phyloP scores from a whole-genome alignment of 257 asterid genomes.

The Solanum lycopersicoides region DNA sequence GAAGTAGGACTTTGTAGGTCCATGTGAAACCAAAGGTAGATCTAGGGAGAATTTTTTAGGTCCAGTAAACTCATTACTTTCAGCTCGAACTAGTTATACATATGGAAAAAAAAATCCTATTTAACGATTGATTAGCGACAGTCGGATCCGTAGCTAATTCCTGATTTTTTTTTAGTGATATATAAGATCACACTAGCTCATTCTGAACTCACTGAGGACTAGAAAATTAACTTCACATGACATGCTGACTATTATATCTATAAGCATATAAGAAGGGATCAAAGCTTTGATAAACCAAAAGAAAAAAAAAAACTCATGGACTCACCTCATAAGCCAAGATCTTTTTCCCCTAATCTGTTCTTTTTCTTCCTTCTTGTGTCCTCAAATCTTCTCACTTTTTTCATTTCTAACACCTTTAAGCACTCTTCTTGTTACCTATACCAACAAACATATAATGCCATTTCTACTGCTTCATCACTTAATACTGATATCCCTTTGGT shows the following conservation, averaged over 20 bases:
- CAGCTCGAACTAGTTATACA: background rate
- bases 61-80: background rate
- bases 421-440: constrained; percentile 26
- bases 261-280: background rate
- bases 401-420: constrained; percentile 31
- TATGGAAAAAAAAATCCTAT: background rate
- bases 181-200: background rate
- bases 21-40: background rate
- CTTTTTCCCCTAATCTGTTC: constrained; percentile 21
- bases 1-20: background rate
- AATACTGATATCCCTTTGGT: background rate
- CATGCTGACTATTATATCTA: background rate
- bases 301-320: constrained; percentile 4
- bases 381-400: constrained; percentile 47
- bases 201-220: background rate
- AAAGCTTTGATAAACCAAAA: background rate
- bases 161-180: background rate
- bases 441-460: background rate
- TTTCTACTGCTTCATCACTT: background rate
- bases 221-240: background rate
- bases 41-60: background rate
- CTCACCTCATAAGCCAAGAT: constrained; percentile 8
- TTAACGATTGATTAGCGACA: background rate
- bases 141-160: background rate
- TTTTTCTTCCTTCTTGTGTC: constrained; percentile 36